Conservation (phyloP, 1,284 basidiomycete genomes). For the Cutaneotrichosporon arboriforme region DNA sequence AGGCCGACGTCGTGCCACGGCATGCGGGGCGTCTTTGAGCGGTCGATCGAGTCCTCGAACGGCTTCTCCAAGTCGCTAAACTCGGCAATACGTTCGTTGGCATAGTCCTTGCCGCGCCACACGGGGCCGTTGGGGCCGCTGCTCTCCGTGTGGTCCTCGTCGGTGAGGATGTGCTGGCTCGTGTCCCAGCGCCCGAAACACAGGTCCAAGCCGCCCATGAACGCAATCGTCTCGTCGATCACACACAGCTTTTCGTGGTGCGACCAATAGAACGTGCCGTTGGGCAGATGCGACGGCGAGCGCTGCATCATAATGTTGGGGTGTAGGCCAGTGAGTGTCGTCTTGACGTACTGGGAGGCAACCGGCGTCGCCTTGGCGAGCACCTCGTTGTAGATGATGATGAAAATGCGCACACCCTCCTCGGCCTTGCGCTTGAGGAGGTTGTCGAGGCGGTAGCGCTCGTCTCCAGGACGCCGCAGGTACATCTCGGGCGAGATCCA, state of each 20-base stretch:
- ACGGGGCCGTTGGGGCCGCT: slow-evolving; percentile 62
- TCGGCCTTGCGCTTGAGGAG: slow-evolving; percentile 87
- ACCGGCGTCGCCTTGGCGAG: slow-evolving; percentile 93
- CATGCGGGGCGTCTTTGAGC: slow-evolving; percentile 84
- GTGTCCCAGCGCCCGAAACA: slow-evolving; percentile 98
- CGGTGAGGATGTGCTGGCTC: slow-evolving; percentile 81
- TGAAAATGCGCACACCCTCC: slow-evolving; percentile 92
- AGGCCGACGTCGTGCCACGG: slow-evolving; percentile 98
- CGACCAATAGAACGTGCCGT: slow-evolving; percentile 97
- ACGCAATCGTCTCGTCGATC: slow-evolving; percentile 74
- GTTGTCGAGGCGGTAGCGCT: slow-evolving; percentile 80
- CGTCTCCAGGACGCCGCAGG: slow-evolving; percentile 74
- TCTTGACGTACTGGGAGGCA: slow-evolving; percentile 87
- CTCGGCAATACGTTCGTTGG: slow-evolving; percentile 82
- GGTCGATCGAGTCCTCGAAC: slow-evolving; percentile 89
- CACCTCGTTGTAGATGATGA: slow-evolving; percentile 96
- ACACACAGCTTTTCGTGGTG: slow-evolving; percentile 86
- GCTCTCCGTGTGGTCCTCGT: slow-evolving; percentile 62
- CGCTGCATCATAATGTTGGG: slow-evolving; percentile 94
- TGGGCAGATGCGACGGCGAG: slow-evolving; percentile 95
- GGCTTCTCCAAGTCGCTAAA: slow-evolving; percentile 86
- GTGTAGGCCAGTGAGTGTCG: slow-evolving; percentile 75
- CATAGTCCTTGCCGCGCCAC: slow-evolving; percentile 71
- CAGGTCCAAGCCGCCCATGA: slow-evolving; percentile 69
- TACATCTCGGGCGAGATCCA: slow-evolving; percentile 73